These are phyloP conservation scores for Globisporangium nagaii DNA, from an alignment of 352 stramenopile species.

Conservation along the genomic window DNA sequence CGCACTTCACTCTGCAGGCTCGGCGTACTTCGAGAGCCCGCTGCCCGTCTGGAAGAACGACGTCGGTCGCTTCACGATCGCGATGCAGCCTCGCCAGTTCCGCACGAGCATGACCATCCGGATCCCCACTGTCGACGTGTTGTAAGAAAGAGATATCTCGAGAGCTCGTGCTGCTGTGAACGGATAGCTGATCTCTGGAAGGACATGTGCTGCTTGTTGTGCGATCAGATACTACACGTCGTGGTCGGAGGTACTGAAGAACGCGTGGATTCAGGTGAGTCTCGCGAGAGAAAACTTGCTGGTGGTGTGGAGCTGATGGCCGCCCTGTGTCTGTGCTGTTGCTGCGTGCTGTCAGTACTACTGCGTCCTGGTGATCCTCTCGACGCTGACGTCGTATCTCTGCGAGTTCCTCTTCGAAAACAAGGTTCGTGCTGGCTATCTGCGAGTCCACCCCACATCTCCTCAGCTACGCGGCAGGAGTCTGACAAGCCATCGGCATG, in stretches of 20 bases:
- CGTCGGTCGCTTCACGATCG: slow-evolving; percentile 1
- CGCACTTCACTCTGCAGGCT: slow-evolving; percentile 14
- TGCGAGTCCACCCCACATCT: not conserved
- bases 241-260: slow-evolving; percentile 59
- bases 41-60: slow-evolving; percentile 41
- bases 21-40: slow-evolving; percentile 27
- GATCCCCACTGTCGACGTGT: slow-evolving; percentile 25
- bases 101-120: slow-evolving; percentile 34
- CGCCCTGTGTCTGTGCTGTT: no score
- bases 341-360: slow-evolving; percentile 26
- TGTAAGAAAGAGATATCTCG: no score
- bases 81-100: slow-evolving; percentile 20
- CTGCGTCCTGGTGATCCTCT: slow-evolving; percentile 33
- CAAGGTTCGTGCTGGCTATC: slow-evolving; percentile 20
- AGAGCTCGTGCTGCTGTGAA: no score
- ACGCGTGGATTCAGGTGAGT: slow-evolving; percentile 64
- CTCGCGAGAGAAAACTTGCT: no score
- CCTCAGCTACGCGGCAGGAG: not conserved
- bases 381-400: slow-evolving; percentile 20
- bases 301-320: no score
- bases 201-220: not conserved
- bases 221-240: slow-evolving; percentile 40
- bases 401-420: slow-evolving; percentile 36
- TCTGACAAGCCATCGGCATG: no score
- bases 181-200: not conserved